phyloP scores from a whole-genome alignment of 208 protist genomes.

The Acanthamoeba castellanii region DNA sequence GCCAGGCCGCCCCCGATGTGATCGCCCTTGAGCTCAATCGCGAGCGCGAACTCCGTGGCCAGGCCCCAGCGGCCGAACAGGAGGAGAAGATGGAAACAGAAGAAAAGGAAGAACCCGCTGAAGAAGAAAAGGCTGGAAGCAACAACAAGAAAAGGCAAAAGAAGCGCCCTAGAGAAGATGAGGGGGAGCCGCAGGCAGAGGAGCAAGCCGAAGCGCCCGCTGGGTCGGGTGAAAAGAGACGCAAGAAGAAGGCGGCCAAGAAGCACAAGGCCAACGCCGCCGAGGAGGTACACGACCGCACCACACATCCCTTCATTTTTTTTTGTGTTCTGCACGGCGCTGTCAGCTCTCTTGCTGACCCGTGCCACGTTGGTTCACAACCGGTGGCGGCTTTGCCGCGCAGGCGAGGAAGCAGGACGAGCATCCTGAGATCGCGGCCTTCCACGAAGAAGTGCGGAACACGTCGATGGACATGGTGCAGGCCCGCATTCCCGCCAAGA shows the following conservation, averaged over 20 bases:
- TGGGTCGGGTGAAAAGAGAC: too few relatives aligned
- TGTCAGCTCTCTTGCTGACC: background rate
- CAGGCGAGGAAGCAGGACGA: background rate
- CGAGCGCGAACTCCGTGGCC: background rate
- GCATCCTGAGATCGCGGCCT: background rate
- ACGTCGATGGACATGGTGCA: slow-evolving; percentile 1
- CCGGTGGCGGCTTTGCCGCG: background rate
- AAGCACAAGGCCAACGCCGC: background rate
- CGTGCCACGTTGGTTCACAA: too few relatives aligned
- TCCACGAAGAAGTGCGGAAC: background rate
- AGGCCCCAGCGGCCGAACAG: background rate
- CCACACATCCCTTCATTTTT: background rate
- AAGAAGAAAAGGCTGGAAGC: background rate
- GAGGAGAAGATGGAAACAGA: background rate
- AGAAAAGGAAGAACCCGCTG: background rate
- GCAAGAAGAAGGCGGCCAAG: background rate
- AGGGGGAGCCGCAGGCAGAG: background rate
- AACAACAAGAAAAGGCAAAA: background rate
- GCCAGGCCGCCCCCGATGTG: background rate
- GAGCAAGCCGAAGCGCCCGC: background rate
- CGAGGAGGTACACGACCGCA: background rate
- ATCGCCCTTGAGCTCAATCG: background rate
- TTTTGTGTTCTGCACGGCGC: background rate
- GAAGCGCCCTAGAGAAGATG: background rate
- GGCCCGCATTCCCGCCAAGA: slow-evolving; percentile 1